Evolutionary conservation across 129 eudicot species (phyloP), one percentile per base, ranked within the genome.

Genomic region (Chrysanthemum lavandulifolium): DNA sequence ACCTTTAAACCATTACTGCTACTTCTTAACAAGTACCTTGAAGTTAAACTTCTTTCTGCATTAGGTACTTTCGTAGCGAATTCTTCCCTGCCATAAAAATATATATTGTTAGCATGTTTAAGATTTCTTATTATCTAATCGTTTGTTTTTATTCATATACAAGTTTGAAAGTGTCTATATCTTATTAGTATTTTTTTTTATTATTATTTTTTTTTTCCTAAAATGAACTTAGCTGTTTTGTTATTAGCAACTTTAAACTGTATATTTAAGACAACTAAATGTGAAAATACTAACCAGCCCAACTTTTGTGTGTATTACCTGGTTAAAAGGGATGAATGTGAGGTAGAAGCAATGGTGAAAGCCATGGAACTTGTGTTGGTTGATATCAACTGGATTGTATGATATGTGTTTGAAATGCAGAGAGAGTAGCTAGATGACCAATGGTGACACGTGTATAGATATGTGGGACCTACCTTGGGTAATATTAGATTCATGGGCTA

Each of bases 301-400:
- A 36, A 36, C 0, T 0, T 36, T 6, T 49, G 0, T 45, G 36
- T 56, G 56, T 59, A 13, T 55, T n/a, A 11, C 14, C 14, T 19
- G 76, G 67, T 80, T 74, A 84, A 74, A 27, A 85, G 73, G 73
- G 77, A 73, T 29, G 90, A 80, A 53, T 80, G 68, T 65, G 92
- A 73, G 75, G 88, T 75, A 67, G 92, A 85, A 74, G 90, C 80
- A 79, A 83, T 77, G 81, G 95, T 78, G 56, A 86, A 75, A 71
- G 97, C 86, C 97, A 91, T 91, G 73, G 79, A 23, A 61, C n/a
- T 25, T 57, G 67, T 33, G 61, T 67, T 43, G 65, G 65, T 2
- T 16, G 31, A 50, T 76, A 65, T 23, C 40, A 53, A 33, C n/a
- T 48, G 65, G 47, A 71, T 33, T 71, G 58, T 33, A 13, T 55